Evolutionary conservation across 805 yeast species (phyloP).

Genomic region (Lipomyces anomalus): DNA sequence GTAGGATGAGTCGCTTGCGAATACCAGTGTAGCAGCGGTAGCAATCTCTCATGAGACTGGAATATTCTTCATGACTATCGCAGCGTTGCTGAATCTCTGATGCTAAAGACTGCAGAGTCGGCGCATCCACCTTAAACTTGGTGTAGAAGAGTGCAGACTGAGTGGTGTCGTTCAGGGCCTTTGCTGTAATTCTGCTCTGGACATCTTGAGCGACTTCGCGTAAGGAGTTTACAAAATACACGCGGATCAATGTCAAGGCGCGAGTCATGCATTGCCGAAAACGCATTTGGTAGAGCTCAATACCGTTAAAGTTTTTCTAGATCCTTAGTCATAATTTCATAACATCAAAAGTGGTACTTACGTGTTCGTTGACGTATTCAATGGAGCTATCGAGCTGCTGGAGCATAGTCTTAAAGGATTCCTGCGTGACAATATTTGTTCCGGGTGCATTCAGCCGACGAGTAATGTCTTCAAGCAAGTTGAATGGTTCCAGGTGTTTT

Average conservation of each 20-base stretch:
- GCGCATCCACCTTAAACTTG: constrained; percentile 49
- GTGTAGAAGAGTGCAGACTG: constrained; percentile 62
- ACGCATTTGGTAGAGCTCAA: constrained; percentile 60
- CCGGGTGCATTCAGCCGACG: constrained; percentile 65
- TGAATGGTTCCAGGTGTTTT: constrained; percentile 53
- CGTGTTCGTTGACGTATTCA: constrained; percentile 48
- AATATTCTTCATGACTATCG: constrained; percentile 46
- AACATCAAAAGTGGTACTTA: not conserved
- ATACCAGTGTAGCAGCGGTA: constrained; percentile 55
- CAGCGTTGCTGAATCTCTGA: constrained; percentile 38
- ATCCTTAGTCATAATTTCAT: too few species aligned
- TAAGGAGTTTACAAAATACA: constrained; percentile 46
- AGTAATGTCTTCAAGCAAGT: constrained; percentile 63
- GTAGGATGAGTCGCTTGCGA: constrained; percentile 46
- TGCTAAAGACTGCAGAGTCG: constrained; percentile 36
- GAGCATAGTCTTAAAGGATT: constrained; percentile 51
- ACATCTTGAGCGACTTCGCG: constrained; percentile 28
- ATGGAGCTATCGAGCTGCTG: constrained; percentile 61
- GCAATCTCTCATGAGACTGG: constrained; percentile 63
- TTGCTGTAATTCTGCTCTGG: constrained; percentile 19
- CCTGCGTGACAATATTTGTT: constrained; percentile 55
- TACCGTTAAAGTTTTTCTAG: constrained; percentile 50
- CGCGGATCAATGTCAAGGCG: constrained; percentile 67
- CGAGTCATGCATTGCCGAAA: constrained; percentile 81
- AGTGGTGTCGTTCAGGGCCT: constrained; percentile 39